phyloP scores from a whole-genome alignment of 345 rosid species.

The Odontarrhena argentea region DNA sequence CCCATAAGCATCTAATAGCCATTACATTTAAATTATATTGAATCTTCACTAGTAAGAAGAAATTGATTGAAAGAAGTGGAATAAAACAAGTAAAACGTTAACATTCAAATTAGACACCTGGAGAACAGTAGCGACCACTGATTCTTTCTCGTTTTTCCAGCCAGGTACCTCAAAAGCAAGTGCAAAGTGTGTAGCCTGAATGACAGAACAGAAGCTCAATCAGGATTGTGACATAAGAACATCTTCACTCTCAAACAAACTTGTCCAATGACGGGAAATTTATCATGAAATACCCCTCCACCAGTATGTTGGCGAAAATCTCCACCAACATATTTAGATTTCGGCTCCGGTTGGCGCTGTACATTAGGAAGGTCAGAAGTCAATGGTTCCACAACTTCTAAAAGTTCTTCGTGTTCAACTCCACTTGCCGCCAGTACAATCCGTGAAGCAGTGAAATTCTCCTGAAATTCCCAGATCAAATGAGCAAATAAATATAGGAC shows the following conservation, averaged over 20 bases:
- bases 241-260: conserved; percentile 12
- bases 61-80: conserved; percentile 10
- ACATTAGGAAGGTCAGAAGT: conserved; percentile 63
- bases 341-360: conserved; percentile 43
- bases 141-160: conserved; percentile 72
- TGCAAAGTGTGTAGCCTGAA: conserved; percentile 65
- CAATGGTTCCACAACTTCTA: conserved; percentile 65
- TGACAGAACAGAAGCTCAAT: conserved; percentile 3
- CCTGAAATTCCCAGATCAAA: conserved; percentile 48
- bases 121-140: conserved; percentile 62
- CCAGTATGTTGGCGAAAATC: conserved; percentile 71
- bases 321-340: conserved; percentile 71
- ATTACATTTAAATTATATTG: background rate
- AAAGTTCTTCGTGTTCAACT: conserved; percentile 66
- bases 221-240: background rate
- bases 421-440: conserved; percentile 80
- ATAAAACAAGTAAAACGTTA: background rate
- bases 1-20: conserved; percentile 83
- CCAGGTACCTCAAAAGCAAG: conserved; percentile 79
- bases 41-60: background rate
- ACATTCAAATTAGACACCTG: conserved; percentile 52
- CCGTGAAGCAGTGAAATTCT: conserved; percentile 63
- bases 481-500: background rate
- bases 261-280: conserved; percentile 23
- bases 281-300: conserved; percentile 47